Base-by-base conservation (phyloP, 1,284 basidiomycete genomes). In the Takashimella tepidaria region DNA sequence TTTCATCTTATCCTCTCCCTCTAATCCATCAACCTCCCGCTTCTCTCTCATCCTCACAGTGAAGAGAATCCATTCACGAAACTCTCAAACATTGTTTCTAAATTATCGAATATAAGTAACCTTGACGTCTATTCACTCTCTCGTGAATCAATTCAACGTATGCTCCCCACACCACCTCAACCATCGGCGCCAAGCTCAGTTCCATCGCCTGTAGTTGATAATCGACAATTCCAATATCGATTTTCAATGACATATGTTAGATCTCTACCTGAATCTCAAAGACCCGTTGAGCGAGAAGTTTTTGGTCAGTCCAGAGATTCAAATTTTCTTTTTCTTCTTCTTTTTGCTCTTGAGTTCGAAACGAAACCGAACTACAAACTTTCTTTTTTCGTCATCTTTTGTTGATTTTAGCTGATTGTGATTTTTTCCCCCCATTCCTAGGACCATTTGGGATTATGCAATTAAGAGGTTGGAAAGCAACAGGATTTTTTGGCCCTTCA, bases 101-200 rank as follows among this genome's bases (percentile, higher is more conserved):
- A 60, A 25, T 64, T 77, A 19, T 69, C 72, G 1, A 61, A 69
- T 11, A 66, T 72, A 22, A 73, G 72, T 24, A 70, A 75, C 43
- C 64, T 77, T 13, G 76, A 77, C 57, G 73, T 77, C 21, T 76
- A 77, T 59, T 73, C 73, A 5, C 59, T 76, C 41, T 73, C 76
- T 1, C 62, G 69, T 40, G 75, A 76, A 59, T 66, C 73, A 5
- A 66, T 77, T 19, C 73, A 76, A 49, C 64, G 76, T 6, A 74
- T 76, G 70, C 61, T 75, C 2, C 74, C 75, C 4, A 41, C 48
- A n/a, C 41, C 48, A 12, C 26, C 51, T 1, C 42, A 53, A 23
- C 51, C 52, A 4, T 41, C 43, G 4, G 41, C 61, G n/a, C 49
- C 58, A 4, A 56, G 53, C 4, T 45, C 58, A 10, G 49, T 64